Conservation (phyloP, 2,329 filamentous ascomycete species). For the Colletotrichum cereale region DNA sequence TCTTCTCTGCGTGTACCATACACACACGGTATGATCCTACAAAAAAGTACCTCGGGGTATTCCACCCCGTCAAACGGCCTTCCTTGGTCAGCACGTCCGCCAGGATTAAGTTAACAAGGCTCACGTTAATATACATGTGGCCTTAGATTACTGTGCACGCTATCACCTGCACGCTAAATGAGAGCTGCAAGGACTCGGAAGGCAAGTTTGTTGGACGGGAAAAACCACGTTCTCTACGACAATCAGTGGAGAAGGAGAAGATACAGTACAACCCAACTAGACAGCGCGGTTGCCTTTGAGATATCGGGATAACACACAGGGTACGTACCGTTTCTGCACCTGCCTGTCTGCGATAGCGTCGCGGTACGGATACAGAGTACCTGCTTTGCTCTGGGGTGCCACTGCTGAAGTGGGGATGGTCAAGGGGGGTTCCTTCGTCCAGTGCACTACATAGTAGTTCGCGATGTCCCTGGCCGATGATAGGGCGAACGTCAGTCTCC, state of each 20-base stretch:
- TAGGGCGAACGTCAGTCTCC: slow-evolving; percentile 26
- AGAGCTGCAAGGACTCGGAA: neutral
- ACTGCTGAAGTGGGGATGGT: slow-evolving; percentile 9
- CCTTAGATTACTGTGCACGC: neutral
- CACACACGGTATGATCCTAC: neutral
- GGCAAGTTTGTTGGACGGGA: slow-evolving; percentile 3
- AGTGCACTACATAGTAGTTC: too few relatives aligned
- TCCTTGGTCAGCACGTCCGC: slow-evolving; percentile 12
- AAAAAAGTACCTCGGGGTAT: neutral
- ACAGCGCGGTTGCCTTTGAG: slow-evolving; percentile 26
- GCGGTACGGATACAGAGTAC: slow-evolving; percentile 12
- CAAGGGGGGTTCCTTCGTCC: neutral
- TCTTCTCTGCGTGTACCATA: neutral
- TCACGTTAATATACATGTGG: slow-evolving; percentile 10
- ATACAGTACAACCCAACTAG: slow-evolving; percentile 1
- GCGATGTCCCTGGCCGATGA: slow-evolving; percentile 30
- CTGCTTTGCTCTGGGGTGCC: neutral
- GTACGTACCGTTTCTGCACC: slow-evolving; percentile 19
- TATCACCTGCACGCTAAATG: slow-evolving; percentile 7
- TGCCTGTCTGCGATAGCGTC: neutral
- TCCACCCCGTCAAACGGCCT: neutral
- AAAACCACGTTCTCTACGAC: slow-evolving; percentile 3
- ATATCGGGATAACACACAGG: slow-evolving; percentile 5
- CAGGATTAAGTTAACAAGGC: slow-evolving; percentile 10
- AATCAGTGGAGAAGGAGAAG: slow-evolving; percentile 17